Evolutionary conservation across 2,329 filamentous ascomycete genomes (phyloP).

Genomic region (Fragosphaeria purpurea): DNA sequence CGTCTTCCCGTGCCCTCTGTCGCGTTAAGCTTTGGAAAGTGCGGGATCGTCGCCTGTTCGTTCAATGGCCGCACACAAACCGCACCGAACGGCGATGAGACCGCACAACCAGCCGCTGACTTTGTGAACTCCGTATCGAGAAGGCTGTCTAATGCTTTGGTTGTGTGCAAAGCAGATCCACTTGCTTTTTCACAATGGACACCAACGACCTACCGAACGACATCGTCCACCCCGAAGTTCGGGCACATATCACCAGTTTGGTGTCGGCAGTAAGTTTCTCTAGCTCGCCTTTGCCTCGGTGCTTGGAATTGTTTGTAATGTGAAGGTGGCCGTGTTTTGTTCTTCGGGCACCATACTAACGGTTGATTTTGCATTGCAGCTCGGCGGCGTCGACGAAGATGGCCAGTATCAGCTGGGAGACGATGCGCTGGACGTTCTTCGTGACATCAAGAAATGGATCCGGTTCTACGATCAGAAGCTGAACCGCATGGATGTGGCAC

Average conservation of each 20-base stretch:
- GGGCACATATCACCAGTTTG: conserved; percentile 86
- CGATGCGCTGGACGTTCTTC: conserved; percentile 81
- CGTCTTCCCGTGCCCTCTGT: background rate
- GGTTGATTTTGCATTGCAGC: conserved; percentile 36
- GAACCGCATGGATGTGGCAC: conserved; percentile 87
- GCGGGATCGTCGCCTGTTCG: background rate
- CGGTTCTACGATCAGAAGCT: conserved; percentile 88
- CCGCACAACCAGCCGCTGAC: too few relatives aligned
- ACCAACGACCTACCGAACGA: conserved; percentile 39
- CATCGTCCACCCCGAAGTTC: conserved; percentile 81
- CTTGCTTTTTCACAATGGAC: conserved; percentile 38
- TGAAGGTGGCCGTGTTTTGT: too few relatives aligned
- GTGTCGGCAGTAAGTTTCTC: conserved; percentile 68
- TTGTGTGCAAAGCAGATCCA: background rate
- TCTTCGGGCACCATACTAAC: background rate
- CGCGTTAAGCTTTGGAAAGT: conserved; percentile 3
- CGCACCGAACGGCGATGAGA: background rate
- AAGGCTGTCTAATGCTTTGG: too few relatives aligned
- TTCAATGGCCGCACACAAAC: background rate
- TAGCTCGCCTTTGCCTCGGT: too few relatives aligned
- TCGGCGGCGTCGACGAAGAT: conserved; percentile 75
- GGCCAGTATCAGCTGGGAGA: conserved; percentile 83
- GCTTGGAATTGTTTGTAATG: too few relatives aligned
- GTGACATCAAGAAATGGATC: conserved; percentile 91
- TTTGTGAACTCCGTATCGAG: too few relatives aligned